Evolutionary conservation across 2,329 filamentous ascomycete genomes (phyloP).

Genomic region (Cladosporium oxysporum): DNA sequence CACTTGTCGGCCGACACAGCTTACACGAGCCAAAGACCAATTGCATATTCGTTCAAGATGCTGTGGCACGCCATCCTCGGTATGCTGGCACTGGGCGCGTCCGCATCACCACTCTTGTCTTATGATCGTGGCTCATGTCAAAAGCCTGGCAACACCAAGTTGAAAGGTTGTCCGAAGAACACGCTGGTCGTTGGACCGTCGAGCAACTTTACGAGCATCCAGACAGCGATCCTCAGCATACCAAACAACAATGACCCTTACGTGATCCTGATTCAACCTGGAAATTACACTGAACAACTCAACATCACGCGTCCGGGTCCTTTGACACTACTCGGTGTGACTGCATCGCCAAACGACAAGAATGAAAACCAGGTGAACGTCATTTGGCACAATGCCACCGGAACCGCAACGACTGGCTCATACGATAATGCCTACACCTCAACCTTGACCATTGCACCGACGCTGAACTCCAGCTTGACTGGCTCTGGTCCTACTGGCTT

Average conservation of each 20-base stretch:
- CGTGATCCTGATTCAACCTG: slow-evolving; percentile 61
- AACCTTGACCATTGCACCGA: slow-evolving; percentile 64
- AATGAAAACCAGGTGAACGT: slow-evolving; percentile 57
- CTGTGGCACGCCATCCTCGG: neutral
- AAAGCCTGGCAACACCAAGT: slow-evolving; percentile 38
- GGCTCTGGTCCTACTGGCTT: slow-evolving; percentile 64
- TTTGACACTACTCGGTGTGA: slow-evolving; percentile 63
- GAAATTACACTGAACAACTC: slow-evolving; percentile 64
- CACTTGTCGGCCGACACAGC: neutral
- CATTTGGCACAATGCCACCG: slow-evolving; percentile 59
- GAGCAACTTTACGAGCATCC: slow-evolving; percentile 42
- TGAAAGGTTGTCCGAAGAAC: slow-evolving; percentile 42
- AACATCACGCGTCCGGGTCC: slow-evolving; percentile 65
- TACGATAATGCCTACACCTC: slow-evolving; percentile 65
- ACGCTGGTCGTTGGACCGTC: slow-evolving; percentile 36
- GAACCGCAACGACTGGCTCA: slow-evolving; percentile 43
- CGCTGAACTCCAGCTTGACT: slow-evolving; percentile 62
- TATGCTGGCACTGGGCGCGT: neutral
- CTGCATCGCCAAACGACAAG: slow-evolving; percentile 49
- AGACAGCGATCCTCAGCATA: slow-evolving; percentile 51
- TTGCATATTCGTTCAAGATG: neutral
- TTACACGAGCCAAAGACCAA: neutral
- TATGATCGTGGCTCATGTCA: slow-evolving; percentile 36
- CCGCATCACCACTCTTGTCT: neutral
- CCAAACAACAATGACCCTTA: slow-evolving; percentile 49